Evolutionary conservation across 352 stramenopile genomes (phyloP).

Genomic region (Phytopythium delawarense): DNA sequence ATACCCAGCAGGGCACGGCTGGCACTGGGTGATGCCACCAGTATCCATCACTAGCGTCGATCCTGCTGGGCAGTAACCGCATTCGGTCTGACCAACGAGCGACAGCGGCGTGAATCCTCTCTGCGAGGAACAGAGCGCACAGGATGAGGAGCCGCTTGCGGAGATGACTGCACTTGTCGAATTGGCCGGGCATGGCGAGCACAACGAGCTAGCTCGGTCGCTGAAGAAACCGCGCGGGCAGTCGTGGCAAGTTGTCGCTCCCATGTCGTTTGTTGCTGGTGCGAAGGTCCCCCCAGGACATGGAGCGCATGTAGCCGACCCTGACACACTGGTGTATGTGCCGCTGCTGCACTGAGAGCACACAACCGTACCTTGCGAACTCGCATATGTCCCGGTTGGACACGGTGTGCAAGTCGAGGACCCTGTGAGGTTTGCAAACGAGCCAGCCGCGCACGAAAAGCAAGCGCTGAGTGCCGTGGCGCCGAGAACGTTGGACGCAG

Average conservation of each 20-base stretch:
- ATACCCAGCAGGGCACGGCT: constrained; percentile 29
- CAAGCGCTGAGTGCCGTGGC: constrained; percentile 27
- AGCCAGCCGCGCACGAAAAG: constrained; percentile 21
- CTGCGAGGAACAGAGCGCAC: constrained; percentile 25
- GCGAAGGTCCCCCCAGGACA: constrained; percentile 48
- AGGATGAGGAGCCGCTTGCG: constrained; percentile 15
- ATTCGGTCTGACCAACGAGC: constrained; percentile 23
- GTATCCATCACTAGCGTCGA: constrained; percentile 16
- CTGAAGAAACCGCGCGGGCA: constrained; percentile 66
- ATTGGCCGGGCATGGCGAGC: constrained; percentile 43
- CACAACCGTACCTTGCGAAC: constrained; percentile 14
- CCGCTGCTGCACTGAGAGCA: constrained; percentile 41
- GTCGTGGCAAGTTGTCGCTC: constrained; percentile 35
- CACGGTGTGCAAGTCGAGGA: constrained; percentile 17
- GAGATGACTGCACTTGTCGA: constrained; percentile 32
- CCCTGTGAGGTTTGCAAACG: constrained; percentile 18
- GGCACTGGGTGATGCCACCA: constrained; percentile 13
- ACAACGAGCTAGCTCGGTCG: constrained; percentile 23
- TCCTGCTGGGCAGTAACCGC: constrained; percentile 22
- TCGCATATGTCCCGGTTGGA: constrained; percentile 14
- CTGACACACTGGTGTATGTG: constrained; percentile 30
- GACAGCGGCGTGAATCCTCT: constrained; percentile 26
- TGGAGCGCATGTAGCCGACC: constrained; percentile 26
- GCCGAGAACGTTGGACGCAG: constrained; percentile 35
- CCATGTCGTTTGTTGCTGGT: constrained; percentile 16